A percentile compares a stretch with the other conserved stretches of the same genome.
These are phyloP conservation scores for Fusarium sp. DNA, from an alignment of 2,329 filamentous ascomycete genomes.

Conservation along the genomic window DNA sequence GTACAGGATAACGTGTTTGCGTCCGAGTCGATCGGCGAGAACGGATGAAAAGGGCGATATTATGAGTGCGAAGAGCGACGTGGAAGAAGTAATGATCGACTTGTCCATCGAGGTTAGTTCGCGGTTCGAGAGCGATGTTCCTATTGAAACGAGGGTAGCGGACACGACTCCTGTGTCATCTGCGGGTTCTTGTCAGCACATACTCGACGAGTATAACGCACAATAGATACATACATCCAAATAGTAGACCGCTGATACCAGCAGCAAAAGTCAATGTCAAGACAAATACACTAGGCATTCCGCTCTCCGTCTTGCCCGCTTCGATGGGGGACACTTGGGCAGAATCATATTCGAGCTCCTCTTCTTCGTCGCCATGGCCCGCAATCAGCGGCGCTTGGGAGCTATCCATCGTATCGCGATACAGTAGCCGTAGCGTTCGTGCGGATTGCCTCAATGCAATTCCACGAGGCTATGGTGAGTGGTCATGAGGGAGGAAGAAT, in stretches of 20 bases:
- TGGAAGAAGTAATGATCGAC: slow-evolving; percentile 77
- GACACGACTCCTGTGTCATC: slow-evolving; percentile 78
- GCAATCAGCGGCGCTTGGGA: slow-evolving; percentile 56
- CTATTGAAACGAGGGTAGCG: slow-evolving; percentile 73
- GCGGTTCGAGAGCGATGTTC: slow-evolving; percentile 66
- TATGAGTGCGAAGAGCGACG: slow-evolving; percentile 73
- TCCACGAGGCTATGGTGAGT: slow-evolving; percentile 28
- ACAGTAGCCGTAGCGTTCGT: background rate
- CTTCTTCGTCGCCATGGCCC: slow-evolving; percentile 48
- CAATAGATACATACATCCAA: slow-evolving; percentile 67
- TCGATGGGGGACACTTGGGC: slow-evolving; percentile 41
- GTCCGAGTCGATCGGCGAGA: slow-evolving; percentile 71
- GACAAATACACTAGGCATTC: slow-evolving; percentile 63
- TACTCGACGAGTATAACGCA: too few species aligned
- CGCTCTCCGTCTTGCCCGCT: slow-evolving; percentile 46
- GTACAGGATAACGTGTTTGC: slow-evolving; percentile 71
- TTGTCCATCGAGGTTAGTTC: slow-evolving; percentile 72
- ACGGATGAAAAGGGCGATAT: slow-evolving; percentile 72
- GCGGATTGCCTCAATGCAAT: slow-evolving; percentile 11
- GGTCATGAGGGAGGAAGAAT: slow-evolving; percentile 25
- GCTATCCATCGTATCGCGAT: slow-evolving; percentile 49
- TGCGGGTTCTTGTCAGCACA: slow-evolving; percentile 46
- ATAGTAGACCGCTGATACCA: slow-evolving; percentile 74
- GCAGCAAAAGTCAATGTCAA: slow-evolving; percentile 73
- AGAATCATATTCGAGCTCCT: slow-evolving; percentile 51